Base-by-base conservation (phyloP, 1,284 basidiomycete species). In the Trichosporon sp. region DNA sequence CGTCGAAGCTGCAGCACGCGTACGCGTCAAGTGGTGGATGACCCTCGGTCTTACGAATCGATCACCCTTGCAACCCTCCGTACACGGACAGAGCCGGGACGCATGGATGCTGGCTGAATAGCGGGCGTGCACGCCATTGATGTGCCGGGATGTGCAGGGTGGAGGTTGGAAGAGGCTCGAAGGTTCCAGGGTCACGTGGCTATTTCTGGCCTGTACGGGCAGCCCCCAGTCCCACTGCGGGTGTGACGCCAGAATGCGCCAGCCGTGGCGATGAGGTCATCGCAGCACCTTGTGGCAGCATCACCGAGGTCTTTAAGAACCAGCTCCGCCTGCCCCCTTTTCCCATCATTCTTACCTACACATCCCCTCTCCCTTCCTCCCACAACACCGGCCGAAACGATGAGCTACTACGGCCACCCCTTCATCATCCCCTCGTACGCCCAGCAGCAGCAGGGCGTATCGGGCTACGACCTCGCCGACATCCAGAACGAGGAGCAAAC, bases 401-500 rank as follows among this genome's bases (percentile, higher is more conserved):
- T 75, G 71, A 68, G 61, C 21, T 72, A 56, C 70, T 75, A 71
- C 71, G 70, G 68, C 63, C 67, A 71, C 71, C 71, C 71, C 54
- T 70, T 70, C 71, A 64, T 71, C 46, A 63, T 68, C 68, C 59
- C 64, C 67, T 16, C 46, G 14, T 37, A 16, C 43, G 16, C 32
- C 61, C 56, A 46, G 43, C 43, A 46, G 43, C 43, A 46, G 43
- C 43, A 63, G 43, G n/a, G n/a, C 12, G 31, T 40, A 38, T 38
- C n/a, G 32, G 10, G 16, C 32, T n/a, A 32, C 31, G 31, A 32
- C 16, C 14, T 26, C 43, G 12, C 2, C 8, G 66, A 70, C 51
- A 70, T 80, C 64, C 77, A 78, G 16, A 76, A 76, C 51, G 80
- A 83, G 68, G 81, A 83, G 68, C 77, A 73, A 61, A 78, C 78